Base-by-base conservation (phyloP, 75 land plant species). In the Isoetes taiwanensis region DNA sequence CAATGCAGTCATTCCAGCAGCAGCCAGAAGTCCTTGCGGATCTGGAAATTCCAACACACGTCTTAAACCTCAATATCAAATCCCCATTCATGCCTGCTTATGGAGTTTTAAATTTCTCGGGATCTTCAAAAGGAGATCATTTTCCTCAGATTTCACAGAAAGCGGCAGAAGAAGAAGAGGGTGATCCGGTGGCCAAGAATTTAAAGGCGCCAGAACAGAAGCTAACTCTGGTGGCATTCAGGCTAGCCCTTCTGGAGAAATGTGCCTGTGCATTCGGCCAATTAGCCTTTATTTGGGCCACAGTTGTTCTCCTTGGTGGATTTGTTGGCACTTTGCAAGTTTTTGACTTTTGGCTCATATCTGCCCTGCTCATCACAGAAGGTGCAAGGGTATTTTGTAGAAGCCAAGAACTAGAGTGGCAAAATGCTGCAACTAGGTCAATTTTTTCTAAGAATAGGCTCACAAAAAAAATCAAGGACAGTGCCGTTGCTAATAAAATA, bases 391-490 rank as follows among this genome's bases (percentile, higher is more conserved):
- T 86, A 3, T 86, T 82, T 61, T 69, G 81, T 73, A 40, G 87
- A 23, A 80, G 82, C 66, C 87, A 76, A 46, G 94, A 90, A 65
- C 86, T 90, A 0, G 83, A 84, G 40, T 89, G 96, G 96, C 90
- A 89, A 50, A 85, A 81, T 28, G 85, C 74, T 41, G 63, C 76
- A 0, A 77, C 84, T 0, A 64, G 82, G 76, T 68, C 77, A n/a
- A n/a, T n/a, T n/a, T n/a, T n/a, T n/a, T n/a, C n/a, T n/a, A n/a
- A n/a, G n/a, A n/a, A n/a, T n/a, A n/a, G n/a, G n/a, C n/a, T n/a
- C n/a, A n/a, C n/a, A n/a, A n/a, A n/a, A n/a, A n/a, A n/a, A n/a
- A n/a, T n/a, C n/a, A n/a, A n/a, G 56, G 28, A 54, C 60, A 20
- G 28, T 31, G 60, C 29, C 43, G 58, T 32, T 56, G 9, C 58